These are phyloP conservation scores for Arthroderma sp. DNA, from an alignment of 2,329 filamentous ascomycete species.

Conservation along the genomic window DNA sequence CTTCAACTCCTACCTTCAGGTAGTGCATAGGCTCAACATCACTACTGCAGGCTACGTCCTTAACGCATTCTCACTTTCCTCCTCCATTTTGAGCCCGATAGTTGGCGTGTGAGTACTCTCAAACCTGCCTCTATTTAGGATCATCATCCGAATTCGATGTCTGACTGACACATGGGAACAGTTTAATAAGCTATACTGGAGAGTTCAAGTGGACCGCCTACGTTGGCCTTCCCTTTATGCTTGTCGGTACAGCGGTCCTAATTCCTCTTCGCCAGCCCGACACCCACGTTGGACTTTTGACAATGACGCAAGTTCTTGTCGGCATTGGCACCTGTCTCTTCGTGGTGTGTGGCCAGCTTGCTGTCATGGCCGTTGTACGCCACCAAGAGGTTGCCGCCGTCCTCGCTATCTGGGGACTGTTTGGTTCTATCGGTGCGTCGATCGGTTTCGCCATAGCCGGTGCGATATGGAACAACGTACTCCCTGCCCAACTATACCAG, in stretches of 20 bases:
- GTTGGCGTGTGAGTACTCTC: slow-evolving; percentile 23
- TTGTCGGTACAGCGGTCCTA: slow-evolving; percentile 40
- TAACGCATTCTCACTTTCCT: slow-evolving; percentile 37
- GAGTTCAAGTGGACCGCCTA: slow-evolving; percentile 39
- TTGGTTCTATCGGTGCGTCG: slow-evolving; percentile 17
- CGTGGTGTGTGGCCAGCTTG: slow-evolving; percentile 40
- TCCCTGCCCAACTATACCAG: slow-evolving; percentile 10
- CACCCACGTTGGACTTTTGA: slow-evolving; percentile 34
- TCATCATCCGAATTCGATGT: too few species aligned
- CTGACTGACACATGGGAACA: not conserved
- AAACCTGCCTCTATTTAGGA: not conserved
- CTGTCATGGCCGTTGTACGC: slow-evolving; percentile 40
- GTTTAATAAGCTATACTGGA: slow-evolving; percentile 33
- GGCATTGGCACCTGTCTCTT: slow-evolving; percentile 39
- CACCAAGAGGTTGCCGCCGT: slow-evolving; percentile 38
- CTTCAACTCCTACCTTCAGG: slow-evolving; percentile 40
- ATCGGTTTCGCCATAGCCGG: slow-evolving; percentile 17
- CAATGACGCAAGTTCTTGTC: slow-evolving; percentile 42
- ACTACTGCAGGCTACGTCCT: slow-evolving; percentile 31
- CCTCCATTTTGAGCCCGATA: slow-evolving; percentile 33
- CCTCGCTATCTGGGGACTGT: slow-evolving; percentile 16
- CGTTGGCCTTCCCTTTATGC: slow-evolving; percentile 37
- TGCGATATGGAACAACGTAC: slow-evolving; percentile 20
- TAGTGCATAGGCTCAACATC: slow-evolving; percentile 33
- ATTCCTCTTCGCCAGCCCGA: slow-evolving; percentile 39